Evolutionary conservation across 1,284 basidiomycete species (phyloP).

Genomic region (Trametes pubescens): DNA sequence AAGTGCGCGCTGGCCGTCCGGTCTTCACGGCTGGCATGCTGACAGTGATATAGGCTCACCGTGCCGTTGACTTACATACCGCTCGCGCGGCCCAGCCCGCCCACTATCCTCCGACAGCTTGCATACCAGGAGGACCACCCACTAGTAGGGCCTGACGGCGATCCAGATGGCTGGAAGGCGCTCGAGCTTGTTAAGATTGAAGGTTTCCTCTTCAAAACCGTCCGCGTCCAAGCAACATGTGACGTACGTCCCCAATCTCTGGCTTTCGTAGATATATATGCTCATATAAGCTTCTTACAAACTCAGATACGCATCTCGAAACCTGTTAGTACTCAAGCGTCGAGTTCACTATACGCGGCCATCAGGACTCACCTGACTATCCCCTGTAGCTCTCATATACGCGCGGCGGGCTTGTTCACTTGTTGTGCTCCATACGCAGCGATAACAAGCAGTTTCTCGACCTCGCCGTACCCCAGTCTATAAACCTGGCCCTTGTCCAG

Average conservation of each 20-base stretch:
- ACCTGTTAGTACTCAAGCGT: conserved; percentile 35
- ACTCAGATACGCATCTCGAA: conserved; percentile 34
- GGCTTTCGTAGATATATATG: not conserved
- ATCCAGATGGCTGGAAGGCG: conserved; percentile 58
- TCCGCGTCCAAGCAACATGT: conserved; percentile 35
- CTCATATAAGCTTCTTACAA: not conserved
- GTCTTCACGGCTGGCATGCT: conserved; percentile 1
- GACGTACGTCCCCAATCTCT: conserved; percentile 19
- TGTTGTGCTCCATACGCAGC: conserved; percentile 27
- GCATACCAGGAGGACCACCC: conserved; percentile 52
- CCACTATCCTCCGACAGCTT: conserved; percentile 55
- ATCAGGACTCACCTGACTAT: not conserved
- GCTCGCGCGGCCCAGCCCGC: conserved; percentile 48
- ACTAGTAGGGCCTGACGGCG: conserved; percentile 54
- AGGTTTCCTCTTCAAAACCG: conserved; percentile 54
- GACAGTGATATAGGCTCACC: conserved; percentile 25
- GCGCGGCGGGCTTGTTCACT: conserved; percentile 34
- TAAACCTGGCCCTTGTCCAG: conserved; percentile 30
- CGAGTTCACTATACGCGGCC: not conserved
- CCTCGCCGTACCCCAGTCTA: conserved; percentile 28
- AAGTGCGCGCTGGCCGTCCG: conserved; percentile 30
- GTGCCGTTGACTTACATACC: conserved; percentile 51
- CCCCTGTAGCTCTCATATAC: conserved; percentile 34
- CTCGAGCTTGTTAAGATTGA: conserved; percentile 46
- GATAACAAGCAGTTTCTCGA: conserved; percentile 36